Base-by-base conservation (phyloP, 2,329 filamentous ascomycete genomes). In the Fusarium cicatricum region DNA sequence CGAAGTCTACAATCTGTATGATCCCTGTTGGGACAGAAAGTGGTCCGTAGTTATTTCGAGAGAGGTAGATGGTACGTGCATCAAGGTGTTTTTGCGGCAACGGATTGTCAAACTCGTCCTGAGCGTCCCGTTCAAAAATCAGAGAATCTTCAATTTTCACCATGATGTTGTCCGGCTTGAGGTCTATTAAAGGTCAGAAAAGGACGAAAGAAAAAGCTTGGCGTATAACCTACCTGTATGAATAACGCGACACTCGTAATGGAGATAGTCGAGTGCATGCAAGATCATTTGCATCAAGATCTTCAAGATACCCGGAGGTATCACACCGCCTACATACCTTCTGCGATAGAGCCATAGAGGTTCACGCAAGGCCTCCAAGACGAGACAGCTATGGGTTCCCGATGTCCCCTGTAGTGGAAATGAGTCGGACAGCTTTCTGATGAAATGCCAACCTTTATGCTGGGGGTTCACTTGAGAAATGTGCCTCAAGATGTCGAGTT, bases 161-260 rank as follows among this genome's bases (percentile, higher is more conserved):
- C 62, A 69, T 62, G 4, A 69, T 47, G 5, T 69, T 69, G 36
- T 62, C 54, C 1, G 62, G 64, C 4, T 64, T 67, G 1, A 69
- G 41, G 39, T 69, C 62, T 69, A 1, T 11, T 1, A 0, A 0
- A 15, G 2, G 2, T 2, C 32, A 11, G 29, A 32, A 4, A 32
- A 32, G 29, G 23, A 21, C 7, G 4, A 21, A 21, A 21, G 21
- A 21, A 21, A 4, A 21, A 21, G 7, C 4, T 21, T 21, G 9
- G 9, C 23, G 23, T 26, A 11, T n/a, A 5, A 31, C 19, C 5
- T 53, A 60, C 67, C 66, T 2, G 62, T 60, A 5, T 70, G 64
- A 3, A 70, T 64, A 1, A 68, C 3, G 0, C 41, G 39, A 5
- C 66, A 70, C 33, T 68, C 57, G 0, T 58, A 59, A 9, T 70